A percentile compares a stretch with the other conserved stretches of the same genome.
Conservation (phyloP, 768 basidiomycete species). For the Trametes punicea region DNA sequence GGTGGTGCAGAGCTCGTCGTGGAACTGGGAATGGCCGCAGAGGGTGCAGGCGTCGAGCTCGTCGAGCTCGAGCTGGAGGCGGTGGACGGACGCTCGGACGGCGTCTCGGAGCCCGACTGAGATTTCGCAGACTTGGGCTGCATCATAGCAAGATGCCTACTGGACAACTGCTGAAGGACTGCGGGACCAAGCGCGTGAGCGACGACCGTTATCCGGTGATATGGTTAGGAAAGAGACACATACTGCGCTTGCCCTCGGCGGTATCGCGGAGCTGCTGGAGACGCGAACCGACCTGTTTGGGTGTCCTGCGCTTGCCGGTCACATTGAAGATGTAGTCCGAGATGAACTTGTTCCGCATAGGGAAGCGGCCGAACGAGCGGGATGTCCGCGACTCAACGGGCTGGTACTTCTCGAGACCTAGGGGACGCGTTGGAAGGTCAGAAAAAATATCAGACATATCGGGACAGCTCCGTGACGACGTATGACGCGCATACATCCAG, state of each 20-base stretch:
- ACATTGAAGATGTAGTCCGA: slow-evolving; percentile 64
- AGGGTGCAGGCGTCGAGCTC: slow-evolving; percentile 11
- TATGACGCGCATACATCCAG: slow-evolving; percentile 7
- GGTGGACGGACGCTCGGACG: slow-evolving; percentile 14
- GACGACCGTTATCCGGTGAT: neutral
- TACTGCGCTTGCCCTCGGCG: slow-evolving; percentile 68
- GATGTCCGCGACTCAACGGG: slow-evolving; percentile 30
- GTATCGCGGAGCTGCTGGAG: slow-evolving; percentile 78
- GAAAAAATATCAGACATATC: neutral
- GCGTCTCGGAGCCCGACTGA: slow-evolving; percentile 3
- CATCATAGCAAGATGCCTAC: slow-evolving; percentile 23
- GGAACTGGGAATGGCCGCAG: neutral
- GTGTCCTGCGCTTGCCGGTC: slow-evolving; percentile 68
- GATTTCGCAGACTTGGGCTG: slow-evolving; percentile 14
- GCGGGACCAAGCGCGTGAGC: slow-evolving; percentile 4
- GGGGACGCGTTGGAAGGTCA: neutral
- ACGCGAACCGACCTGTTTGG: slow-evolving; percentile 80
- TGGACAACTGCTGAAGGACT: slow-evolving; percentile 30
- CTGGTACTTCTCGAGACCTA: slow-evolving; percentile 30
- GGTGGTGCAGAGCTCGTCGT: neutral
- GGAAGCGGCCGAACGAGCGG: slow-evolving; percentile 29
- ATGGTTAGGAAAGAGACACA: slow-evolving; percentile 32
- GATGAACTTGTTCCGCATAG: slow-evolving; percentile 34
- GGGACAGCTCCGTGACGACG: neutral
- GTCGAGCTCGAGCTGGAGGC: slow-evolving; percentile 7